Evolutionary conservation across 495 filamentous ascomycete genomes (phyloP), one percentile per base, ranked within the genome.

Genomic region (Penicillium pancosmium): DNA sequence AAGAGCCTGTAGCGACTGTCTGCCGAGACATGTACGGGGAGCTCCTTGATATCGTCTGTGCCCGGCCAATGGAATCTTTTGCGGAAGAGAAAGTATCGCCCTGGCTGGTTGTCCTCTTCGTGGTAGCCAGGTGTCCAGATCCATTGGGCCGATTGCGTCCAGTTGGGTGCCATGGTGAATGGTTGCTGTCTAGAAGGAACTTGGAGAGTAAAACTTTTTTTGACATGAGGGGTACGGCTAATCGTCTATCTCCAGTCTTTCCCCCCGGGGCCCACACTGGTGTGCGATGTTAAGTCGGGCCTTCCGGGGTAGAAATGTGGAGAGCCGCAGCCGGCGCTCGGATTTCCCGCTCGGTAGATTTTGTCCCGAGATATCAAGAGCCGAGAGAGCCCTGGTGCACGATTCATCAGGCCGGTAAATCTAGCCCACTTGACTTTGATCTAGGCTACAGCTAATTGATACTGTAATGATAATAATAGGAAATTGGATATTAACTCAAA

Each of bases 1-100:
- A 56, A 72, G 0, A 72, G 60, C 12, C 63, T 54, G 46, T 72
- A 72, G 12, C 67, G 69, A 40, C 56, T 72, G 47, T 72, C 69
- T 5, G 69, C 69, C 13, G 69, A 69, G 15, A 72, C 59, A 41
- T 67, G 62, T 3, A 70, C 43, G 1, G 23, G 49, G 9, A 54
- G 41, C 16, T 65, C 41, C 4, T 40, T 10, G 0, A 56, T 49
- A 1, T 46, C 38, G 0, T 40, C 11, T 0, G 43, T 27, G 11
- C 34, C 15, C 13, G 55, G 49, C 60, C 60, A 58, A 38, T 58
- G 51, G 59, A 71, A 71, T 16, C 43, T 63, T 40, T 64, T 64
- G 9, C 68, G 65, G 34, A 70, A 68, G 19, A 62, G 65, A 10
- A 68, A 65, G 41, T 64, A 63, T 7, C 62, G 63, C 13, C 60